Evolutionary conservation across 129 eudicot genomes (phyloP).

Genomic region (Glebionis coronaria): DNA sequence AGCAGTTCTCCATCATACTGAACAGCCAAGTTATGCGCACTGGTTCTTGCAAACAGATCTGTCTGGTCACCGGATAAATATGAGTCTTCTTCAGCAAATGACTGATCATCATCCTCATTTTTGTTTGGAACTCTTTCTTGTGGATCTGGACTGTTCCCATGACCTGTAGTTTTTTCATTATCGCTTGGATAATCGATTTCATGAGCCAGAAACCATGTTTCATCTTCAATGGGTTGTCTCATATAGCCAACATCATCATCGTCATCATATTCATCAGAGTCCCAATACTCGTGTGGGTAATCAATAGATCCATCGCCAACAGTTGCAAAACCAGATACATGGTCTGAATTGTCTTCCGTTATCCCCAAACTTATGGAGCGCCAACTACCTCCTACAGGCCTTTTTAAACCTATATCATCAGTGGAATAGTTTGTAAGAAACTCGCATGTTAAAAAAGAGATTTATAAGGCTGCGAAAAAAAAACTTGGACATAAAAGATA

Average conservation of each 20-base stretch:
- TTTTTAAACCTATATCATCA: constrained; percentile 49
- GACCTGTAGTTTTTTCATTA: constrained; percentile 49
- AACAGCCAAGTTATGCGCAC: constrained; percentile 41
- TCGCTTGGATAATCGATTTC: constrained; percentile 98
- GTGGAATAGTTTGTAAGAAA: constrained; percentile 12
- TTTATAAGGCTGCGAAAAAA: background rate
- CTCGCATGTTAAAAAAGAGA: background rate
- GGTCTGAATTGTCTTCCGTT: constrained; percentile 82
- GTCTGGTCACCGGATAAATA: constrained; percentile 76
- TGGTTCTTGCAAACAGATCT: constrained; percentile 45
- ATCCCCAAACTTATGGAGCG: constrained; percentile 86
- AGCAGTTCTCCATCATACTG: constrained; percentile 82
- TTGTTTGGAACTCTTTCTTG: constrained; percentile 61
- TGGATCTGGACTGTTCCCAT: constrained; percentile 62
- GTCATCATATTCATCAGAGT: constrained; percentile 93
- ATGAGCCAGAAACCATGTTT: constrained; percentile 96
- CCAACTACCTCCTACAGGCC: constrained; percentile 77
- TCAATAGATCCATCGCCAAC: constrained; percentile 90
- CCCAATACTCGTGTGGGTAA: constrained; percentile 94
- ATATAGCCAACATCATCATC: constrained; percentile 94
- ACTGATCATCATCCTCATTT: constrained; percentile 86
- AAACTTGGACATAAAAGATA: too few species aligned
- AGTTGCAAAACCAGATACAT: constrained; percentile 91
- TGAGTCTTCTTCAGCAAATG: constrained; percentile 87
- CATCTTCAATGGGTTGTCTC: constrained; percentile 98